These are phyloP conservation scores for Phytophthora idaei DNA, from an alignment of 352 stramenopile genomes.

Conservation along the genomic window DNA sequence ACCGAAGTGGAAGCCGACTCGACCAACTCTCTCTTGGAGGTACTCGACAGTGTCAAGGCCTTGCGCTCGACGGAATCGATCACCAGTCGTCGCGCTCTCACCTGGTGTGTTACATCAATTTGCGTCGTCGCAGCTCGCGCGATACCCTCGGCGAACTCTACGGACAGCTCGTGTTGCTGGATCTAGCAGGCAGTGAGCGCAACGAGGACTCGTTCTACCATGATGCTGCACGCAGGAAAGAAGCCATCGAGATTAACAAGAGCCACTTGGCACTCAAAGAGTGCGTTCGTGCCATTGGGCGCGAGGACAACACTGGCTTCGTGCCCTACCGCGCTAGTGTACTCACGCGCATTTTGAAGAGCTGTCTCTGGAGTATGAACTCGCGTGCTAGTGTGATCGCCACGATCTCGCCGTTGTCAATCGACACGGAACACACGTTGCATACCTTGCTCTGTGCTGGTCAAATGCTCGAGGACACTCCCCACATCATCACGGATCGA, in stretches of 20 bases:
- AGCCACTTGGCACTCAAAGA: constrained; percentile 84
- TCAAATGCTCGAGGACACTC: constrained; percentile 70
- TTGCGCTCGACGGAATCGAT: constrained; percentile 81
- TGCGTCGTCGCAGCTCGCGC: constrained; percentile 32
- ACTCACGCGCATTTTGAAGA: constrained; percentile 79
- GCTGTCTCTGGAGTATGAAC: constrained; percentile 66
- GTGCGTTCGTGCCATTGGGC: constrained; percentile 74
- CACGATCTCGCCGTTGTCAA: constrained; percentile 73
- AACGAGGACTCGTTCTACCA: constrained; percentile 85
- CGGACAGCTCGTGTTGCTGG: constrained; percentile 61
- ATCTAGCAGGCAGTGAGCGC: constrained; percentile 78
- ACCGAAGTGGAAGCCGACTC: constrained; percentile 59
- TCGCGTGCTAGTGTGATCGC: constrained; percentile 78
- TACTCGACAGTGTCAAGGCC: constrained; percentile 71
- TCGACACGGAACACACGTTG: constrained; percentile 81
- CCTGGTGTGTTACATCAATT: constrained; percentile 69
- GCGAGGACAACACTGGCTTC: constrained; percentile 56
- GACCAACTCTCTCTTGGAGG: constrained; percentile 61
- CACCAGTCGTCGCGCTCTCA: constrained; percentile 77
- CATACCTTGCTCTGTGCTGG: constrained; percentile 76
- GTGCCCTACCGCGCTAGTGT: constrained; percentile 75
- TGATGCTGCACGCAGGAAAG: constrained; percentile 67
- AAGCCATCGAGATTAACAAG: constrained; percentile 87
- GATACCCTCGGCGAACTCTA: constrained; percentile 38
- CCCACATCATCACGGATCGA: constrained; percentile 53